Evolutionary conservation across 2,329 filamentous ascomycete species (phyloP).

Genomic region (Cytospora piceicola): DNA sequence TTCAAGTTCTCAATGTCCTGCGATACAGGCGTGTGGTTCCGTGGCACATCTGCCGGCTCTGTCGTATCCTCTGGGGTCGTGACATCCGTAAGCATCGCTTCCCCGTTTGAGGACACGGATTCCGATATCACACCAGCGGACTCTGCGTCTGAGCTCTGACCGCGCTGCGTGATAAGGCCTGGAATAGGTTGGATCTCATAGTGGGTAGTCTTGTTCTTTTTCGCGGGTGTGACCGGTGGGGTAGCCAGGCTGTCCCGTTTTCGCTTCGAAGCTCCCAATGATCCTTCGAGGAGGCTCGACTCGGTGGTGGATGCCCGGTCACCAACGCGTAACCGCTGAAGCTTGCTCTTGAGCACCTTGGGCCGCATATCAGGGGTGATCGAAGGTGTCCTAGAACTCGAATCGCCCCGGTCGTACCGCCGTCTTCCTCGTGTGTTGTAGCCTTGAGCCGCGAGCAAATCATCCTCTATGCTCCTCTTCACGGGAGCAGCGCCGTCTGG

Average conservation of each 20-base stretch:
- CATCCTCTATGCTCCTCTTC: constrained; percentile 59
- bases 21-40: constrained; percentile 41
- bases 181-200: constrained; percentile 39
- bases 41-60: constrained; percentile 43
- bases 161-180: constrained; percentile 39
- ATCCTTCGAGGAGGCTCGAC: constrained; percentile 38
- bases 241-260: constrained; percentile 55
- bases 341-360: constrained; percentile 48
- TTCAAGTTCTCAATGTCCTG: constrained; percentile 37
- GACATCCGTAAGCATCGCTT: constrained; percentile 46
- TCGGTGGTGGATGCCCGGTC: constrained; percentile 43
- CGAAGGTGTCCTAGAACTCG: constrained; percentile 60
- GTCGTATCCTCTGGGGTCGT: constrained; percentile 57
- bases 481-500: constrained; percentile 51
- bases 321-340: constrained; percentile 40
- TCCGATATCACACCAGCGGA: constrained; percentile 37
- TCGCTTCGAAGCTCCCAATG: constrained; percentile 40
- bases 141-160: constrained; percentile 44
- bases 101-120: constrained; percentile 41
- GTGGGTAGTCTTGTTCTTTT: constrained; percentile 48
- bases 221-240: constrained; percentile 60
- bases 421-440: constrained; percentile 62
- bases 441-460: constrained; percentile 45
- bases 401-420: constrained; percentile 54
- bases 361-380: constrained; percentile 60